Evolutionary conservation across 345 rosid genomes (phyloP).

Genomic region (Eucalyptus sp.): DNA sequence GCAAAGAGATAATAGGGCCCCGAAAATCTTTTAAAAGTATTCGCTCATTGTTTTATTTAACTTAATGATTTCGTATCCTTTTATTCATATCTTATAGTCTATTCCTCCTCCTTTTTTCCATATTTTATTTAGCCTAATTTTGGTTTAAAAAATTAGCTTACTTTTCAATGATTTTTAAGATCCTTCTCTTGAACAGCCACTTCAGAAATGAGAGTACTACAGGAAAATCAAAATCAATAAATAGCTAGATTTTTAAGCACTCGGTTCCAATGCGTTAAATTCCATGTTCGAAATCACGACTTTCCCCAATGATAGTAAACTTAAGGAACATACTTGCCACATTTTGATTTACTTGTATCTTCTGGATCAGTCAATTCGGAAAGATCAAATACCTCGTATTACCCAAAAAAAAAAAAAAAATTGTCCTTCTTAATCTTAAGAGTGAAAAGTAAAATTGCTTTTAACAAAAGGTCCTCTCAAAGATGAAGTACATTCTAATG

Average conservation of each 20-base stretch:
- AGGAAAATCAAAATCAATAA: not conserved
- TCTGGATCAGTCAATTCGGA: not conserved
- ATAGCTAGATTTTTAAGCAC: not conserved
- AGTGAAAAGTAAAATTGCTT: not conserved
- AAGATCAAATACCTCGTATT: not conserved
- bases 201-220: not conserved
- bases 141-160: rapidly evolving
- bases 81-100: not conserved
- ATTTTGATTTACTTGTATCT: not conserved
- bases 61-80: not conserved
- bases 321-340: not conserved
- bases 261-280: not conserved
- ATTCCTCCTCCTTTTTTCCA: not conserved
- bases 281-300: not conserved
- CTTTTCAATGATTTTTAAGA: not conserved
- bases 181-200: not conserved
- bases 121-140: not conserved
- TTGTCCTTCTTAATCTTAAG: not conserved
- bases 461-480: not conserved
- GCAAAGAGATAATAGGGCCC: not conserved
- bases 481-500: not conserved
- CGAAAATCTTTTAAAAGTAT: not conserved
- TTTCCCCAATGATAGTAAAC: not conserved
- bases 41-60: not conserved
- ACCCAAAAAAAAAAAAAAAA: not conserved